Evolutionary conservation across 2,329 filamentous ascomycete genomes (phyloP).

Genomic region (Fusarium pseudonygamai): DNA sequence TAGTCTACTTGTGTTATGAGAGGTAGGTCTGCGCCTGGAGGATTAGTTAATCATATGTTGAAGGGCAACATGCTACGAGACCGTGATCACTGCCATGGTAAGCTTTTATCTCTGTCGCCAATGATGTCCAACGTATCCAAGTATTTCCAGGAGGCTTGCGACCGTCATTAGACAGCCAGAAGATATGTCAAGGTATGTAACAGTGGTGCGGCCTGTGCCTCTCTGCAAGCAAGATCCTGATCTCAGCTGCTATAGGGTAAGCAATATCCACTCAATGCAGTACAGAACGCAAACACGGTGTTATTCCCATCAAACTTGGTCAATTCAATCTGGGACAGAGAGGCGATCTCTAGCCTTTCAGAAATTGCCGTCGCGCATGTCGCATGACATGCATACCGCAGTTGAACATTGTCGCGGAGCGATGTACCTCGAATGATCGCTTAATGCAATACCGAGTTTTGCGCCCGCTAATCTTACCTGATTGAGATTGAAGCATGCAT

Average conservation of each 20-base stretch:
- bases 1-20: too few relatives aligned
- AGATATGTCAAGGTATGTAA: fast-evolving
- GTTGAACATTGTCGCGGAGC: background rate
- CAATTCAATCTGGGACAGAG: fast-evolving
- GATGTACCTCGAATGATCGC: fast-evolving
- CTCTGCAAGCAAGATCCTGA: background rate
- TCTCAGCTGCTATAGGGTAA: background rate
- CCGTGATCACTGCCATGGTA: fast-evolving
- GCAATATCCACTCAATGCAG: fast-evolving
- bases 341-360: fast-evolving
- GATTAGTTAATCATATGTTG: too few relatives aligned
- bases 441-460: fast-evolving
- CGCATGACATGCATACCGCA: fast-evolving
- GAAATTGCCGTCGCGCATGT: background rate
- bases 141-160: fast-evolving
- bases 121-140: fast-evolving
- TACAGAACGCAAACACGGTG: background rate
- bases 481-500: background rate
- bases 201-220: fast-evolving
- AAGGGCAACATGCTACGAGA: too few relatives aligned
- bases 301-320: background rate
- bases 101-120: fast-evolving
- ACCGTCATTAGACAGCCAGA: fast-evolving
- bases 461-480: fast-evolving
- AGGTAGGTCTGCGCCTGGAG: too few relatives aligned